Conservation (phyloP, 2,329 filamentous ascomycete genomes). For the Coleophoma eucalyptorum region DNA sequence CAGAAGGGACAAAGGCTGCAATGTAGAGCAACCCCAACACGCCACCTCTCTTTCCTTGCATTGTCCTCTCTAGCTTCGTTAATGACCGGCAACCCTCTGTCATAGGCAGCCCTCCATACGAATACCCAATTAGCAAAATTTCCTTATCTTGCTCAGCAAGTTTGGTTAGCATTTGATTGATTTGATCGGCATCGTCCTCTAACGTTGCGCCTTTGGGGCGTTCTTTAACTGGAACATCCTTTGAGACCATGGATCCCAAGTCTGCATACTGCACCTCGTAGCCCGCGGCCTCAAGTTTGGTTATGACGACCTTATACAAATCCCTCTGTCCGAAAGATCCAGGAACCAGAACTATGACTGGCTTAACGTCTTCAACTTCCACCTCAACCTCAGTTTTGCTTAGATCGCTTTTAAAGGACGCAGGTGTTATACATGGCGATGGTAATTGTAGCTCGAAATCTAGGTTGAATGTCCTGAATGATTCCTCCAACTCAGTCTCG, state of each 20-base stretch:
- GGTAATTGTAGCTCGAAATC: too few species aligned
- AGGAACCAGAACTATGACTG: not conserved
- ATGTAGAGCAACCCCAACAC: slow-evolving; percentile 17
- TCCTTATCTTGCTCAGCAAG: slow-evolving; percentile 26
- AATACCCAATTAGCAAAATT: slow-evolving; percentile 32
- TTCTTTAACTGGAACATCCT: not conserved
- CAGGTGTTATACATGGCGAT: too few species aligned
- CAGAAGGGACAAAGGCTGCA: slow-evolving; percentile 2
- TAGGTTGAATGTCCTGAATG: too few species aligned
- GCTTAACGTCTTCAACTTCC: not conserved
- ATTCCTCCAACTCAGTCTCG: too few species aligned
- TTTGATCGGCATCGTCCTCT: not conserved
- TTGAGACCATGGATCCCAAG: not conserved
- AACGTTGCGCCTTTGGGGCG: not conserved
- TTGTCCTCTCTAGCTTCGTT: slow-evolving; percentile 26
- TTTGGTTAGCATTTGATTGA: not conserved
- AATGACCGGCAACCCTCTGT: slow-evolving; percentile 28
- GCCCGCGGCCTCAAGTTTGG: not conserved
- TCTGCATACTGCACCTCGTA: not conserved
- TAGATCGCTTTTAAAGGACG: too few species aligned
- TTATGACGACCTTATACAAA: not conserved
- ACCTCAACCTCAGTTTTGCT: too few species aligned
- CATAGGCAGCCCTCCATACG: slow-evolving; percentile 30
- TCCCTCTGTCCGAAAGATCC: not conserved
- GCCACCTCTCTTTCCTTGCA: slow-evolving; percentile 31